These are phyloP conservation scores for Aureoboletus auriporus DNA, from an alignment of 768 basidiomycete species.

Conservation along the genomic window DNA sequence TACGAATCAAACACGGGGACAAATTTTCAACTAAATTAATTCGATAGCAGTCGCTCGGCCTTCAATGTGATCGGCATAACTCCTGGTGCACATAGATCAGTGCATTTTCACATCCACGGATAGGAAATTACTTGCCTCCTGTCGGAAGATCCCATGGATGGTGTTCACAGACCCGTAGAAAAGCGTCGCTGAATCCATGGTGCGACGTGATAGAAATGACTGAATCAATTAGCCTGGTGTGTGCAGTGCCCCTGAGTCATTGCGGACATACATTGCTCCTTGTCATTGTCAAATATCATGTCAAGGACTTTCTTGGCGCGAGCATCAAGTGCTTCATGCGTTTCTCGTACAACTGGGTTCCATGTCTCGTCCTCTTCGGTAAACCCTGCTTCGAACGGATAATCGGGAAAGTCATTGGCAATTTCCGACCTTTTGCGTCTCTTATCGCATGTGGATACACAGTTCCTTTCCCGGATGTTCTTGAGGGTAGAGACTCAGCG, in stretches of 20 bases:
- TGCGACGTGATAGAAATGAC: constrained; percentile 70
- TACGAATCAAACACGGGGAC: not conserved
- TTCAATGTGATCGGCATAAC: constrained; percentile 23
- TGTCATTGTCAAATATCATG: constrained; percentile 45
- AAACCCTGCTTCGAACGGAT: constrained; percentile 53
- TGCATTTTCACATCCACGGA: not conserved
- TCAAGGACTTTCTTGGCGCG: constrained; percentile 54
- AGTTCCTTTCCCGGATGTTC: constrained; percentile 65
- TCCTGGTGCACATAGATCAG: constrained; percentile 15
- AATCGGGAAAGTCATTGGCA: constrained; percentile 41
- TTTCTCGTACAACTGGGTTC: constrained; percentile 53
- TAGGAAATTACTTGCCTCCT: constrained; percentile 46
- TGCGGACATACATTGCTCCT: constrained; percentile 42
- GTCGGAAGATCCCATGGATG: constrained; percentile 47
- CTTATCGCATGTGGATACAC: constrained; percentile 70
- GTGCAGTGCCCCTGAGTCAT: not conserved
- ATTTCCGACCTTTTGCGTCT: constrained; percentile 51
- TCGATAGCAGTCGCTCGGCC: constrained; percentile 7
- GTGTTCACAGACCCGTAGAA: constrained; percentile 48
- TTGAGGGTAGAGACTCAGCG: constrained; percentile 20
- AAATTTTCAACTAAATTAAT: constrained; percentile 1
- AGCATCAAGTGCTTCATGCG: constrained; percentile 37
- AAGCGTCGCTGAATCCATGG: constrained; percentile 55
- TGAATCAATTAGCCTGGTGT: constrained; percentile 21
- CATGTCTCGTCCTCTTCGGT: constrained; percentile 63